These are phyloP conservation scores for Boletus subluridellus DNA, from an alignment of 1,284 basidiomycete genomes.

Conservation along the genomic window DNA sequence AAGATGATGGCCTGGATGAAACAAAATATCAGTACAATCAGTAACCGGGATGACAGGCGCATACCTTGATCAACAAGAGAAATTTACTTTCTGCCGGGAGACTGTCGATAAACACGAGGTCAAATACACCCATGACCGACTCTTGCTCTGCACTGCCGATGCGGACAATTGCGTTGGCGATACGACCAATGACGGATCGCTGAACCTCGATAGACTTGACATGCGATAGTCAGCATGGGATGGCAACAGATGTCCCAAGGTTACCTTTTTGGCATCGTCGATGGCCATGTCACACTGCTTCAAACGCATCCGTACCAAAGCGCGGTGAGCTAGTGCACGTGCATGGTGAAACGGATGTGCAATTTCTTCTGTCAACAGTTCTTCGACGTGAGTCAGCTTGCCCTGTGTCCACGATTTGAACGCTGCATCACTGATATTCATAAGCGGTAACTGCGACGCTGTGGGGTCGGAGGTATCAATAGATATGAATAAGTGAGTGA, in stretches of 20 bases:
- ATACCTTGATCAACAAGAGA: not conserved
- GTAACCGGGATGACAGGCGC: not conserved
- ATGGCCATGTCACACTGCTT: not conserved
- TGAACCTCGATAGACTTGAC: not conserved
- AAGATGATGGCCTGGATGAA: conserved; percentile 6
- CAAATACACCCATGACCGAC: not conserved
- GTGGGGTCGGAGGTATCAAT: not conserved
- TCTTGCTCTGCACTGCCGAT: not conserved
- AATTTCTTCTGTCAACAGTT: conserved; percentile 3
- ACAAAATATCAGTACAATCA: not conserved
- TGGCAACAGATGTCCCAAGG: not conserved
- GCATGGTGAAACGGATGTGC: not conserved
- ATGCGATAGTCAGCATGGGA: not conserved
- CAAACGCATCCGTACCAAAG: not conserved
- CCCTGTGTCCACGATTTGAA: not conserved
- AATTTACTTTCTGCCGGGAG: not conserved
- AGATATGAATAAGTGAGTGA: not conserved
- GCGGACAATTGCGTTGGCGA: not conserved
- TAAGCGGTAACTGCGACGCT: not conserved
- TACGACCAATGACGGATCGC: not conserved
- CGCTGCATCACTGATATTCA: not conserved
- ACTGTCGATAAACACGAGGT: not conserved
- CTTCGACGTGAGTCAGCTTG: not conserved
- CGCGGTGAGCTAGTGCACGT: not conserved
- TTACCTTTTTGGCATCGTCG: not conserved